Base-by-base conservation (phyloP, 257 asterid genomes). In the Solanum microdontum region DNA sequence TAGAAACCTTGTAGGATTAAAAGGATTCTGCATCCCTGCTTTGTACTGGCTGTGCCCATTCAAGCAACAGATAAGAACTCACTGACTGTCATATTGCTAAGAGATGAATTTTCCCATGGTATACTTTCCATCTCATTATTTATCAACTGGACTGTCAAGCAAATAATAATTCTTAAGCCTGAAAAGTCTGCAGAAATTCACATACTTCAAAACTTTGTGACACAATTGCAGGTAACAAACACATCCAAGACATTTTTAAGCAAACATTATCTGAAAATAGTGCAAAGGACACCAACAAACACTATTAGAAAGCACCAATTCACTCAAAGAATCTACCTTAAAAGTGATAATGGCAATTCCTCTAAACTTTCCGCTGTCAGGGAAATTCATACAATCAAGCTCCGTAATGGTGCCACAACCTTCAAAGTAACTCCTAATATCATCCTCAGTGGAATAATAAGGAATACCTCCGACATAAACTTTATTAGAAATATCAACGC, bases 391-490 rank as follows among this genome's bases (percentile, higher is more conserved):
- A 90, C 99, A 97, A 92, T 96, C 99, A 88, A 96, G 84, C 84
- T 85, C 91, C 11, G 94, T 93, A 89, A 96, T 94, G 88, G 98
- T 92, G 86, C 99, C 99, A 93, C 99, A 97, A 66, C 97, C 86
- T 89, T 95, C 98, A 91, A 97, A 97, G 90, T 86, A 97, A 91
- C 99, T 96, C 91, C 94, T 91, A 68, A 96, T 97, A 91, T 97
- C 99, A 88, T 96, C 99, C 93, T 97, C 98, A 3, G 94, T 93
- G 40, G 99, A 97, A 92, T 96, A 97, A 90, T 93, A 97, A 15
- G 99, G 99, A 90, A 96, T 96, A 87, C 99, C 99, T 89, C 99
- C 99, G 74, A 92, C 99, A 92, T 94, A 97, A 88, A 97, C 93
- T 90, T 94, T 97, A 14, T 87, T 89, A 84, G 93, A 86, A 36